Conservation (phyloP, 2,329 filamentous ascomycete species). For the Scolecobasidium constrictum region DNA sequence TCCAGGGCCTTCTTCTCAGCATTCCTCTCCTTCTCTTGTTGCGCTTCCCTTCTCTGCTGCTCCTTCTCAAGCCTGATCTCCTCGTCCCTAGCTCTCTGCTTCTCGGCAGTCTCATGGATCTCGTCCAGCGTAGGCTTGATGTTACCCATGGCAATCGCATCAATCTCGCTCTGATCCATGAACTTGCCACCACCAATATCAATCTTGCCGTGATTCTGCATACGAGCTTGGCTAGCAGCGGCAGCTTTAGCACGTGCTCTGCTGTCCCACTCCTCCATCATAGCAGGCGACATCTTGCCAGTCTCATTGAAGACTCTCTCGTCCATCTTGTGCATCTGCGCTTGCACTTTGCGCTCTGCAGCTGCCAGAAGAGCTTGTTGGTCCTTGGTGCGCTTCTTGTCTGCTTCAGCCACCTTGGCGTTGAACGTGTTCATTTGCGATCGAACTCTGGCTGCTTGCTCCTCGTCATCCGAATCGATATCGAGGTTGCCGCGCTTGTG, state of each 20-base stretch:
- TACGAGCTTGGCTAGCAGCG: conserved; percentile 50
- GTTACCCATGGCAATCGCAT: conserved; percentile 64
- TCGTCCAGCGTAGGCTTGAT: conserved; percentile 79
- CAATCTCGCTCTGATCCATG: conserved; percentile 66
- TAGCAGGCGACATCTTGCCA: conserved; percentile 58
- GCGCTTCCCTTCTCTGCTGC: conserved; percentile 49
- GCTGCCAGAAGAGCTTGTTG: conserved; percentile 64
- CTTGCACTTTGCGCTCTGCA: conserved; percentile 78
- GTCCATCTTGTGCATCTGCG: conserved; percentile 69
- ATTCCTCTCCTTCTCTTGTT: conserved; percentile 41
- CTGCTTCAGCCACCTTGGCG: conserved; percentile 54
- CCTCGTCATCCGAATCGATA: conserved; percentile 45
- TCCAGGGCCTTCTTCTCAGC: conserved; percentile 34
- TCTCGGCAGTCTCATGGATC: conserved; percentile 68
- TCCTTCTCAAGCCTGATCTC: conserved; percentile 54
- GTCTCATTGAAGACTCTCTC: conserved; percentile 67
- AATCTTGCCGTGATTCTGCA: conserved; percentile 45
- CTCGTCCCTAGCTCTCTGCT: conserved; percentile 55
- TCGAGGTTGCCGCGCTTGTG: not conserved
- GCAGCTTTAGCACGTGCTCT: conserved; percentile 62
- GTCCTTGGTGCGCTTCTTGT: conserved; percentile 66
- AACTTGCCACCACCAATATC: conserved; percentile 74
- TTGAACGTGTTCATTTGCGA: conserved; percentile 72
- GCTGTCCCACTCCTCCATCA: conserved; percentile 66
- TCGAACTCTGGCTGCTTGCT: conserved; percentile 61